These are phyloP conservation scores for Hebeloma cylindrosporum DNA, from an alignment of 768 basidiomycete genomes.

Conservation along the genomic window DNA sequence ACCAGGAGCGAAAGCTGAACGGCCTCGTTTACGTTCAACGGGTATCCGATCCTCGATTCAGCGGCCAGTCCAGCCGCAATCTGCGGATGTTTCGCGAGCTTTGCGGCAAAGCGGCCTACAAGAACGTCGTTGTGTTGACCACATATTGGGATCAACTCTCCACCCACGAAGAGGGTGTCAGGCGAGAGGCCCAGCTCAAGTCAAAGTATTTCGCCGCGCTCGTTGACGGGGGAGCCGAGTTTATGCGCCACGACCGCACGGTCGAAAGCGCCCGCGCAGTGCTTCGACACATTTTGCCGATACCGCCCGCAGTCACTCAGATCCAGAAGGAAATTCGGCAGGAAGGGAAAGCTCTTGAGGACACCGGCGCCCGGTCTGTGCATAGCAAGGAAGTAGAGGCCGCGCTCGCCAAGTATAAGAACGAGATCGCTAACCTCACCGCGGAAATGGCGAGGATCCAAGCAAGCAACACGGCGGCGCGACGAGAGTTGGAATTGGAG, in stretches of 20 bases:
- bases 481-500: too few species aligned
- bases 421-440: too few species aligned
- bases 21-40: conserved; percentile 43
- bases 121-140: conserved; percentile 46
- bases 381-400: too few species aligned
- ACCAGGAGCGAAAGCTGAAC: conserved; percentile 28
- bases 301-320: conserved; percentile 9
- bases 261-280: conserved; percentile 29
- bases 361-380: conserved; percentile 31
- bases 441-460: too few species aligned
- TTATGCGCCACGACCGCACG: conserved; percentile 37
- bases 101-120: conserved; percentile 41
- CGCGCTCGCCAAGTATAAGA: too few species aligned
- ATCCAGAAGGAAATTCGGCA: conserved; percentile 18
- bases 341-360: conserved; percentile 27
- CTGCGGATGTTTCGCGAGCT: conserved; percentile 44
- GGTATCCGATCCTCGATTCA: conserved; percentile 36
- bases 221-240: conserved; percentile 37
- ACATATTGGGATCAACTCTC: conserved; percentile 43
- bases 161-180: conserved; percentile 29
- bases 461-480: too few species aligned
- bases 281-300: conserved; percentile 28
- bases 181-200: conserved; percentile 39
- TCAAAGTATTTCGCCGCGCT: conserved; percentile 41
- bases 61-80: conserved; percentile 40